Conservation (phyloP, 768 basidiomycete species). For the Crassisporium funariophilum region DNA sequence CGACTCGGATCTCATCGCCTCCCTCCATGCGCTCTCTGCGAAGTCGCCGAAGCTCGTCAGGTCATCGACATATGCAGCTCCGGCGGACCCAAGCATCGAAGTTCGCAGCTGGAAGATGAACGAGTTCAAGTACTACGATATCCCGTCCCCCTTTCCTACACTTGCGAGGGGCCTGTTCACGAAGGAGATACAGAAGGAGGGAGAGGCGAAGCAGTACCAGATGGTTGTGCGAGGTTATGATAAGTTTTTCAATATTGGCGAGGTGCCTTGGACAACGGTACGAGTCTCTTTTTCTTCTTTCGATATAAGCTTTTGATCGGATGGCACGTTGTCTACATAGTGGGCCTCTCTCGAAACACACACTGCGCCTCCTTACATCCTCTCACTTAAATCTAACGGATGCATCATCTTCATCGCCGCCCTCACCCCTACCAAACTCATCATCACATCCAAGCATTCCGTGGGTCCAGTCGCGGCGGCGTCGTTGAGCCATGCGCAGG, state of each 20-base stretch:
- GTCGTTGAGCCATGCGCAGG: constrained; percentile 71
- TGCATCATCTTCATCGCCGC: constrained; percentile 96
- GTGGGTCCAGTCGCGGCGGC: constrained; percentile 57
- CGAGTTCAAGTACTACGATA: constrained; percentile 90
- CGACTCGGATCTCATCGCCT: constrained; percentile 64
- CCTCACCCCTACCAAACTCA: constrained; percentile 67
- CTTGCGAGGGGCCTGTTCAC: constrained; percentile 93
- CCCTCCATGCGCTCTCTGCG: constrained; percentile 53
- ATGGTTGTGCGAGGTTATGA: constrained; percentile 94
- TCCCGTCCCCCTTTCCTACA: constrained; percentile 91
- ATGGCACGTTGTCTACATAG: constrained; percentile 39
- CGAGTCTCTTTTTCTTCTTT: constrained; percentile 29
- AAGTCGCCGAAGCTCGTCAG: constrained; percentile 67
- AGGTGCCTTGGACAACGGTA: constrained; percentile 94
- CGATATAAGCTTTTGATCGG: neutral
- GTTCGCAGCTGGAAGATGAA: constrained; percentile 97
- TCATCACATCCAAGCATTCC: constrained; percentile 93
- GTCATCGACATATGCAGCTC: constrained; percentile 55
- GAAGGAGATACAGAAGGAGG: constrained; percentile 38
- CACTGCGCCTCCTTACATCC: constrained; percentile 76
- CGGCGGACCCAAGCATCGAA: constrained; percentile 53
- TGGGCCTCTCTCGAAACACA: constrained; percentile 74
- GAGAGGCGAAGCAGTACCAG: constrained; percentile 36
- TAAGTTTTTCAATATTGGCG: constrained; percentile 98
- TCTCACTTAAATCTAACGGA: constrained; percentile 94